phyloP scores from a whole-genome alignment of 148 eudicot species.

The Salicornia ramosissima region DNA sequence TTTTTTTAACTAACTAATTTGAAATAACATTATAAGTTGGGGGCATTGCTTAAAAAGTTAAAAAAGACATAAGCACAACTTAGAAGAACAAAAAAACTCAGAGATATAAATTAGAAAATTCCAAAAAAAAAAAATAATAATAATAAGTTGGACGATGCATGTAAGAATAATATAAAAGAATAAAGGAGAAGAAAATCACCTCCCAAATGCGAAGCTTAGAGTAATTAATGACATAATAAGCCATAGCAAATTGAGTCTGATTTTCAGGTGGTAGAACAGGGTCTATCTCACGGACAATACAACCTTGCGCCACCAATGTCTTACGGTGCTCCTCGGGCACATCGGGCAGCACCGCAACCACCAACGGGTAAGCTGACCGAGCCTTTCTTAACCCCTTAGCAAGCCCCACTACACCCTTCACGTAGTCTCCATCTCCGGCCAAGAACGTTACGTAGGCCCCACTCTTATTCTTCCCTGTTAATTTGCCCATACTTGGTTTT shows the following conservation, averaged over 20 bases:
- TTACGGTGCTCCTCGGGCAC: constrained; percentile 57
- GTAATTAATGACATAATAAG: constrained; percentile 57
- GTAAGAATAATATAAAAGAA: no score
- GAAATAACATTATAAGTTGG: no score
- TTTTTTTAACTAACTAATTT: no score
- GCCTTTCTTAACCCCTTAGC: constrained; percentile 48
- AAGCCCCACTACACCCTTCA: constrained; percentile 43
- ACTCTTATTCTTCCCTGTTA: not conserved
- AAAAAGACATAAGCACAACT: no score
- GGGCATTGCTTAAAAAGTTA: no score
- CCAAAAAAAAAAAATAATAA: no score
- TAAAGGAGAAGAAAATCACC: constrained; percentile 25
- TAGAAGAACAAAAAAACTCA: no score
- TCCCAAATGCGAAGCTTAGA: constrained; percentile 63
- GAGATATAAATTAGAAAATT: no score
- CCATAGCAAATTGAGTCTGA: constrained; percentile 52
- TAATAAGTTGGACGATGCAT: no score
- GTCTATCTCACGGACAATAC: constrained; percentile 47
- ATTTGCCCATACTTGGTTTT: not conserved
- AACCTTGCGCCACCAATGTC: constrained; percentile 41
- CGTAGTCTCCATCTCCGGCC: constrained; percentile 44
- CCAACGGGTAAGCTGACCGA: constrained; percentile 40
- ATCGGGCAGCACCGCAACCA: constrained; percentile 59
- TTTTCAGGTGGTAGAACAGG: constrained; percentile 54
- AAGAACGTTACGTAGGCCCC: constrained; percentile 47